Conservation (phyloP, 257 asterid species). For the Nicotiana otophora region DNA sequence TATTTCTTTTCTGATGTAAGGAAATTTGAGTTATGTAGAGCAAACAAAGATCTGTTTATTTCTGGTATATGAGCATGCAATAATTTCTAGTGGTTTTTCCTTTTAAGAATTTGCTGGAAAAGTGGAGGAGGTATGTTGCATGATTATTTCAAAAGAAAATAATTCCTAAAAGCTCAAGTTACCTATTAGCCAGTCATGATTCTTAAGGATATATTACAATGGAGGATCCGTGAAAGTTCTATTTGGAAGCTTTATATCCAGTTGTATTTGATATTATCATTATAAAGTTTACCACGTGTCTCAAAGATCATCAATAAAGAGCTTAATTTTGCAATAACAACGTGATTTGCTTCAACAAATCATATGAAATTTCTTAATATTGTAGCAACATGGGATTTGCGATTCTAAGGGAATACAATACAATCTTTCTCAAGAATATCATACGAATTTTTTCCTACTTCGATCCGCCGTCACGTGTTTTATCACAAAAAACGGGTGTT, state of each 20-base stretch:
- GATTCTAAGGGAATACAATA: no score
- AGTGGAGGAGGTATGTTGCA: constrained; percentile 1
- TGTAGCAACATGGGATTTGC: no score
- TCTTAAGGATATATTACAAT: no score
- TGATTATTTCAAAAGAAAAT: not conserved
- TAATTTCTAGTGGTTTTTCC: constrained; percentile 3
- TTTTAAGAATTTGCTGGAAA: constrained; percentile 14
- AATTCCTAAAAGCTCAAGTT: not conserved
- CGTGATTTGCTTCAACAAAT: not conserved
- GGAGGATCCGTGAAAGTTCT: not conserved
- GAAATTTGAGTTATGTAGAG: constrained; percentile 7
- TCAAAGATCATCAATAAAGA: not conserved
- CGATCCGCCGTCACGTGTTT: no score
- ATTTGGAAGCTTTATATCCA: not conserved
- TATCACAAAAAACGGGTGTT: no score
- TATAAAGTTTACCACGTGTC: not conserved
- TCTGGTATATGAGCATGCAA: not conserved
- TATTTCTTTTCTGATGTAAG: constrained; percentile 16
- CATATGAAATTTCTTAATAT: no score
- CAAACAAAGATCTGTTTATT: constrained; percentile 2
- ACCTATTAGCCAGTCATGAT: not conserved
- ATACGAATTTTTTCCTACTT: no score
- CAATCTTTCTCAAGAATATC: no score
- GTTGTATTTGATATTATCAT: not conserved
- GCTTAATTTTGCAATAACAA: not conserved